Base-by-base conservation (phyloP, 306 rosid species). In the Vachellia pachyceras region DNA sequence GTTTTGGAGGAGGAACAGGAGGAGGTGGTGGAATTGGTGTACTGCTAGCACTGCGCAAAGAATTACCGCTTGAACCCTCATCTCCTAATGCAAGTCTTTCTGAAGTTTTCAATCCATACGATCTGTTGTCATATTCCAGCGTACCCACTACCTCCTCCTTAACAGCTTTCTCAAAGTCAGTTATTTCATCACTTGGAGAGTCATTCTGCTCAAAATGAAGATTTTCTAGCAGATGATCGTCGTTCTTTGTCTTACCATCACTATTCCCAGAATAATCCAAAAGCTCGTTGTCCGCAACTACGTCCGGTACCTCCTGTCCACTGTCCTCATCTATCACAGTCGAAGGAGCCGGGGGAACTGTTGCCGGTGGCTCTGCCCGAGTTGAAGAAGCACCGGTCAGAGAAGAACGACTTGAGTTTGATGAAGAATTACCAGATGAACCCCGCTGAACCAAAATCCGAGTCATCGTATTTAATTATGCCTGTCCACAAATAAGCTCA, bases 1-100 rank as follows among this genome's bases (percentile, higher is more conserved):
- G 91, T 82, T 85, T 93, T 0, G 92, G 92, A 10, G 99, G 99
- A 33, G 98, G 99, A 84, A 90, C 94, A 25, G 98, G 99, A 45
- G 99, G 99, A 0, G 98, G 98, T 0, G 98, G 98, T 6, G 99
- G 97, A 45, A 84, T 82, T 20, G 97, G 85, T 73, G 85, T 46
- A 47, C 82, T 91, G 36, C 67, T 75, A 80, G 60, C 63, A 71
- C 75, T 41, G 36, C 42, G 52, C 1, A 80, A 49, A 74, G 87
- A 57, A 84, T 69, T 86, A 72, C 80, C 90, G 64, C 63, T 60
- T 20, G 69, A 69, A 42, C 78, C 88, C 81, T 83, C 93, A 54
- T 46, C 72, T 35, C 86, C 94, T 44, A 73, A 63, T n/a, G 65
- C 66, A 12, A 47, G 18, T 69, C 80, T 89, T 22, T 92, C 93